Evolutionary conservation across 768 basidiomycete genomes (phyloP).

Genomic region (Suillus weaverae): DNA sequence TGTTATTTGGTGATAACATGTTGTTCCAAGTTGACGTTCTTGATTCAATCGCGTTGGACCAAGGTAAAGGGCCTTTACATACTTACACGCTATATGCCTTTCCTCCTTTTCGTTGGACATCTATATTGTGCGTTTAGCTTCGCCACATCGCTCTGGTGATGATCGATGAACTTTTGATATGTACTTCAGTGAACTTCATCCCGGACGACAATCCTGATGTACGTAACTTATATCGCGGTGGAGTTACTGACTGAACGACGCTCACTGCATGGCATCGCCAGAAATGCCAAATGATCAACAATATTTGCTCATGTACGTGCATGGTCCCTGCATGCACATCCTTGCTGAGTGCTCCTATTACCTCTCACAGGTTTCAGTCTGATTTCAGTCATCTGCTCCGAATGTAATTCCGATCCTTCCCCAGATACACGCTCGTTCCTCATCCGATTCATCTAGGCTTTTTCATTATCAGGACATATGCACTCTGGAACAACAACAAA

Average conservation of each 20-base stretch:
- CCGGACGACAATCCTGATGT: not conserved
- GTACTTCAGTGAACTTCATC: not conserved
- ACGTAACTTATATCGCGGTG: not conserved
- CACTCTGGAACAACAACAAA: not conserved
- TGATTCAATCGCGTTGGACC: not conserved
- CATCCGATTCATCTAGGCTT: not conserved
- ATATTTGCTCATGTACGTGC: not conserved
- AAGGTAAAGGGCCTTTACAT: not conserved
- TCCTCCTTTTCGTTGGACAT: not conserved
- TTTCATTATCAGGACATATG: not conserved
- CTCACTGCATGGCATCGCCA: not conserved
- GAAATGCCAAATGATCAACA: not conserved
- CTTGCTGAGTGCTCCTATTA: not conserved
- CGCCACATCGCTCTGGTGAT: not conserved
- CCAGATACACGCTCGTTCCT: not conserved
- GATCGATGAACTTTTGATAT: not conserved
- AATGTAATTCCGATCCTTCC: not conserved
- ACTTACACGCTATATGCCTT: not conserved
- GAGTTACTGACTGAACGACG: not conserved
- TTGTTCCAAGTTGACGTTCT: not conserved
- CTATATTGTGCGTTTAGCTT: not conserved
- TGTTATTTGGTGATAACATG: not conserved
- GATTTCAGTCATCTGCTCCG: not conserved
- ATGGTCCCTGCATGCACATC: not conserved
- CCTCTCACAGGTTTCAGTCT: not conserved